Evolutionary conservation across 1,284 basidiomycete species (phyloP).

Genomic region (Trichosporon sp.): DNA sequence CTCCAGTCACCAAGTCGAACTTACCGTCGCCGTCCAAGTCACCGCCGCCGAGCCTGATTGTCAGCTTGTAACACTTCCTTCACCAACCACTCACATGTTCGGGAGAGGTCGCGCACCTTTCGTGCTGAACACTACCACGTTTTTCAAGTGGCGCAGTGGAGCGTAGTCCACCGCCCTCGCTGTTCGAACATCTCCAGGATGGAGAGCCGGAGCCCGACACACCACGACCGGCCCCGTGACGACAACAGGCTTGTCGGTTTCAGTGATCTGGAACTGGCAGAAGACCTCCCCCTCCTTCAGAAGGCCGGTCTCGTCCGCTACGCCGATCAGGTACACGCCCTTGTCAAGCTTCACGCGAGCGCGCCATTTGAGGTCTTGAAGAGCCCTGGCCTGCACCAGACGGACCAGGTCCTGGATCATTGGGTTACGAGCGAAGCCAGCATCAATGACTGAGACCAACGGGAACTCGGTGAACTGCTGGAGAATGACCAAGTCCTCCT

Average conservation of each 20-base stretch:
- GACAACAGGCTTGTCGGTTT: constrained; percentile 26
- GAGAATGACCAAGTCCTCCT: constrained; percentile 28
- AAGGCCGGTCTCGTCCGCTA: constrained; percentile 43
- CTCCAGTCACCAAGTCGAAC: background rate
- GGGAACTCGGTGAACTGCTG: constrained; percentile 41
- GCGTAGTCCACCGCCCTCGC: constrained; percentile 42
- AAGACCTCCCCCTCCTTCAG: constrained; percentile 46
- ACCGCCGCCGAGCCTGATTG: constrained; percentile 45
- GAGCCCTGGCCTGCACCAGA: constrained; percentile 40
- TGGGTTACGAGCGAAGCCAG: constrained; percentile 41
- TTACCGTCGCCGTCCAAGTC: constrained; percentile 48
- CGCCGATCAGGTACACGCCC: constrained; percentile 46
- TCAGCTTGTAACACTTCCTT: constrained; percentile 5
- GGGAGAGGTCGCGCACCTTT: constrained; percentile 44
- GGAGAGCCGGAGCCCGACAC: constrained; percentile 46
- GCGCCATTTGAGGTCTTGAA: constrained; percentile 50
- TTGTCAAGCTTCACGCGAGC: constrained; percentile 38
- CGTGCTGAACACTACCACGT: constrained; percentile 48
- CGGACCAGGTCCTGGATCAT: constrained; percentile 40
- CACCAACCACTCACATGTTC: constrained; percentile 32
- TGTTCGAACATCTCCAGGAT: constrained; percentile 44
- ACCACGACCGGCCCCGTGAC: constrained; percentile 41
- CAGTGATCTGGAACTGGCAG: constrained; percentile 44
- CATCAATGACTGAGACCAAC: constrained; percentile 33
- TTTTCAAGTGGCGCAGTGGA: constrained; percentile 42